Evolutionary conservation across 208 protist species (phyloP).

Genomic region (Trypanosoma vivax): DNA sequence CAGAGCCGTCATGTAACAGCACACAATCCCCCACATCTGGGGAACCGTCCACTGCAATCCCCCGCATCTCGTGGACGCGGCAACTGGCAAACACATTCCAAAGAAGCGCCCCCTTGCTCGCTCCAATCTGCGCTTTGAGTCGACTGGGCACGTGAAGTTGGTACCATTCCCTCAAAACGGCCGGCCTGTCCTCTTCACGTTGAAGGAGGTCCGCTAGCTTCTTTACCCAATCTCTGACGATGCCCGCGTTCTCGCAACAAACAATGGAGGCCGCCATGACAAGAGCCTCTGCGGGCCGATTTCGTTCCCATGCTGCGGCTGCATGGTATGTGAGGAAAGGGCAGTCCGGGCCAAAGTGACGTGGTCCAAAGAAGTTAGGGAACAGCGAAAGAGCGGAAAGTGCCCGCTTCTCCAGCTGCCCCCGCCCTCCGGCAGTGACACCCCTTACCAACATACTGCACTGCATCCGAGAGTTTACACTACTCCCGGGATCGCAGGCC

Average conservation of each 20-base stretch:
- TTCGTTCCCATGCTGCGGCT: slow-evolving; percentile 32
- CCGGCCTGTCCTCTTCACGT: slow-evolving; percentile 46
- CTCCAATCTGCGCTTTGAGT: slow-evolving; percentile 21
- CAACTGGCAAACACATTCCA: slow-evolving; percentile 78
- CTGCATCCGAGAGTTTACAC: slow-evolving; percentile 29
- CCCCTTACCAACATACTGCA: slow-evolving; percentile 67
- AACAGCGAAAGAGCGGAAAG: slow-evolving; percentile 23
- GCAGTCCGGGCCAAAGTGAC: slow-evolving; percentile 50
- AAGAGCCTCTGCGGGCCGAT: slow-evolving; percentile 42
- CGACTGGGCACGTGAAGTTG: slow-evolving; percentile 26
- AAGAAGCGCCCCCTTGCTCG: slow-evolving; percentile 33
- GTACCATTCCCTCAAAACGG: slow-evolving; percentile 40
- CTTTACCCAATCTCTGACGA: slow-evolving; percentile 13
- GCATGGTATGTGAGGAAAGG: slow-evolving; percentile 68
- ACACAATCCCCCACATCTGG: slow-evolving; percentile 67
- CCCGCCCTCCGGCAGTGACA: slow-evolving; percentile 16
- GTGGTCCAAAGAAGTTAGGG: slow-evolving; percentile 67
- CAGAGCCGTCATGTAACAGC: neutral
- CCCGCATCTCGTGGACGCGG: slow-evolving; percentile 30
- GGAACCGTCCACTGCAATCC: slow-evolving; percentile 10
- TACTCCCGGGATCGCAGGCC: slow-evolving; percentile 12
- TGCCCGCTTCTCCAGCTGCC: slow-evolving; percentile 30
- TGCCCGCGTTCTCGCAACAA: slow-evolving; percentile 1
- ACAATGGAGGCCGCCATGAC: slow-evolving; percentile 44
- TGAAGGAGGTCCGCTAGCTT: slow-evolving; percentile 28